Evolutionary conservation across 495 filamentous ascomycete species (phyloP).

Genomic region (Collariella sp.): DNA sequence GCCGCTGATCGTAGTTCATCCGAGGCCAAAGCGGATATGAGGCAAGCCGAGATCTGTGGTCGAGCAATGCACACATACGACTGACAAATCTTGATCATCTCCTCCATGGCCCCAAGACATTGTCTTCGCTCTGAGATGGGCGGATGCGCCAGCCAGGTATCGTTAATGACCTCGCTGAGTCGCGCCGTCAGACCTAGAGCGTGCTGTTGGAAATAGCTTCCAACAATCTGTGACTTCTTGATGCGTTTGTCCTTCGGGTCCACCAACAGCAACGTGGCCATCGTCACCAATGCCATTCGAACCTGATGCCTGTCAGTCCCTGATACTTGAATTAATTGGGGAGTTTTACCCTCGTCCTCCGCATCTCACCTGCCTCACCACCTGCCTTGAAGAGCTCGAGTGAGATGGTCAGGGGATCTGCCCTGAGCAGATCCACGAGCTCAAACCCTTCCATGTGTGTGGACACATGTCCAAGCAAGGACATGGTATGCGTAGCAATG

Average conservation of each 20-base stretch:
- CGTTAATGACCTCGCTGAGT: conserved; percentile 74
- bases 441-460: conserved; percentile 56
- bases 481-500: conserved; percentile 59
- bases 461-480: conserved; percentile 55
- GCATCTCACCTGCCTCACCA: conserved; percentile 55
- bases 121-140: conserved; percentile 59
- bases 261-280: conserved; percentile 55
- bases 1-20: conserved; percentile 64
- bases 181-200: conserved; percentile 81
- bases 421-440: conserved; percentile 59
- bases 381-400: conserved; percentile 78
- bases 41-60: conserved; percentile 85
- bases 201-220: conserved; percentile 79
- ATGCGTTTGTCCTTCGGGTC: conserved; percentile 35
- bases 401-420: conserved; percentile 65
- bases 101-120: conserved; percentile 73
- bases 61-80: conserved; percentile 65
- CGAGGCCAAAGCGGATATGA: conserved; percentile 72
- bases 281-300: conserved; percentile 55
- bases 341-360: conserved; percentile 41
- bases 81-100: conserved; percentile 70
- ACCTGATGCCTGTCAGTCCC: conserved; percentile 32
- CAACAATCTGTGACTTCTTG: conserved; percentile 49
- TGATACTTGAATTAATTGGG: background rate
- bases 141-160: conserved; percentile 43